Conservation (phyloP, 768 basidiomycete species). For the Phylloporus arenicola region DNA sequence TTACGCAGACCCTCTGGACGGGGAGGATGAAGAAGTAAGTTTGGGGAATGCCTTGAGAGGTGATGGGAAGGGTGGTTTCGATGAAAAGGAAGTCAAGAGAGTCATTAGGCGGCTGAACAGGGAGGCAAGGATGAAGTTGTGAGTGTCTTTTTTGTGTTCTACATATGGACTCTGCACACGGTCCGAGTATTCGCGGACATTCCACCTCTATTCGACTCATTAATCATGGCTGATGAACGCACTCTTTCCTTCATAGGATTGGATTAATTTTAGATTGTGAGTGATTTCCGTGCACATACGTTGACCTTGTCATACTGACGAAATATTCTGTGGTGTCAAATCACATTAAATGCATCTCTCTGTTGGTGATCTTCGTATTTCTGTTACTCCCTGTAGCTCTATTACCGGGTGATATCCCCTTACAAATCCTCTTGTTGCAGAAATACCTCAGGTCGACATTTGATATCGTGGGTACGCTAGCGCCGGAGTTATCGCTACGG, state of each 20-base stretch:
- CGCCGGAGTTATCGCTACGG: conserved; percentile 58
- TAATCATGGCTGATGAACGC: conserved; percentile 5
- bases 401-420: conserved; percentile 77
- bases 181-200: neutral
- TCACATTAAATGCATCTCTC: neutral
- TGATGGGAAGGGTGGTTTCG: conserved; percentile 50
- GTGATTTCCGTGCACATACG: conserved; percentile 3
- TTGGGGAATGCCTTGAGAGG: conserved; percentile 46
- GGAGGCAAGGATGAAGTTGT: conserved; percentile 73
- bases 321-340: neutral
- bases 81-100: conserved; percentile 64
- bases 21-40: conserved; percentile 39
- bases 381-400: conserved; percentile 42
- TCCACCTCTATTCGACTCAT: neutral
- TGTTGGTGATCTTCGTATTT: conserved; percentile 4
- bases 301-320: conserved; percentile 5
- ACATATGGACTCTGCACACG: neutral
- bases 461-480: conserved; percentile 71
- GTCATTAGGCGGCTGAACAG: conserved; percentile 56
- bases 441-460: conserved; percentile 80
- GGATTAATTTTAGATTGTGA: conserved; percentile 27
- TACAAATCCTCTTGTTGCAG: conserved; percentile 79
- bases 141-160: conserved; percentile 28
- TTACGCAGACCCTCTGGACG: conserved; percentile 44
- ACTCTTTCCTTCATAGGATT: conserved; percentile 12